Evolutionary conservation across 345 rosid genomes (phyloP), one percentile per base, ranked within the genome.

Genomic region (Jatropha curcas): DNA sequence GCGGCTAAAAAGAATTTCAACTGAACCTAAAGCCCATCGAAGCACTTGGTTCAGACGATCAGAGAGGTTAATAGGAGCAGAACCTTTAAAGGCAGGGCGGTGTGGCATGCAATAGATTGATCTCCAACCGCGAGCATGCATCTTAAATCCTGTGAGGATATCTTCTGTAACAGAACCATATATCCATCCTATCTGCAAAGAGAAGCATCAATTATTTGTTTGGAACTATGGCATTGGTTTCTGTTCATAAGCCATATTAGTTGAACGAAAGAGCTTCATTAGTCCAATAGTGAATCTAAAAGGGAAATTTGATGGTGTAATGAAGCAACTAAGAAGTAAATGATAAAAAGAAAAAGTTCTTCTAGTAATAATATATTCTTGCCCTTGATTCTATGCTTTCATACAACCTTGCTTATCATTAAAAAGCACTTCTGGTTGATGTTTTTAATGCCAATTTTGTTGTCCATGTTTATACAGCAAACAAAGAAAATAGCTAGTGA

Each of bases 11-110:
- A 83, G 75, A 77, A 83, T 83, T 79, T 83, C 86, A 34, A 83
- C 65, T 0, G 83, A 83, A 28, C 86, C 86, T 60, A 83, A 60
- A 31, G 86, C 86, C 86, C 86, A 83, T 43, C 83, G 77, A 55
- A 80, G 86, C 62, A 83, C 86, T 66, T 83, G 86, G 68, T 83
- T 80, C 55, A 83, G 74, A 61, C 86, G 83, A 72, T 83, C 83
- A 3, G 86, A 83, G 46, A 83, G 80, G 24, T 83, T 83, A 27
- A 83, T 83, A 53, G 86, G 86, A 56, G 83, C 86, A 51, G 86
- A 83, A 61, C 86, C 86, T 45, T 83, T 83, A 65, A 83, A 83
- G 17, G 86, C 86, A 4, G 86, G 67, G 27, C 68, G 81, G 1
- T 31, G 30, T 0, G 87, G 87, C 84, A 84, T 81, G 68, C 87